These are phyloP conservation scores for Sporisorium exsertum DNA, from an alignment of 1,284 basidiomycete genomes.

Conservation along the genomic window DNA sequence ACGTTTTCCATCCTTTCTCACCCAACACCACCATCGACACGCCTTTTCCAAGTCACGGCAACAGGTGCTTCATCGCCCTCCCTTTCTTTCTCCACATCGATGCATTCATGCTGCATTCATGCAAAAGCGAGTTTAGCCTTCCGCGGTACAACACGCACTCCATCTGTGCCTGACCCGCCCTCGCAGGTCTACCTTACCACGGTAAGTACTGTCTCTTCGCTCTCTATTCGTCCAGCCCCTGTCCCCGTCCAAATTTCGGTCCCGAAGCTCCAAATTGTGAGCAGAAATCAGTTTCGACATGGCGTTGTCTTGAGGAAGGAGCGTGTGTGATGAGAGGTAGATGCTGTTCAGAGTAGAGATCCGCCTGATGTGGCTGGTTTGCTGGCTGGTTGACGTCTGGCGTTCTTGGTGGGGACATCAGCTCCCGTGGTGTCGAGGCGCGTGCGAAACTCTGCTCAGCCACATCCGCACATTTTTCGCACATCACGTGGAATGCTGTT, in stretches of 20 bases:
- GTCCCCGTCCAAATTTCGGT: too few species aligned
- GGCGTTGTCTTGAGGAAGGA: neutral
- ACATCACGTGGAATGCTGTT: neutral
- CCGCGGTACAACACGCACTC: too few species aligned
- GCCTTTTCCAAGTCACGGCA: neutral
- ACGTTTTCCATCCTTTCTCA: neutral
- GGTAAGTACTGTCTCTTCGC: neutral
- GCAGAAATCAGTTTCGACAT: too few species aligned
- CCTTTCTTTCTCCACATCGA: neutral
- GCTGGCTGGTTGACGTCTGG: neutral
- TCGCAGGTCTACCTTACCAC: neutral
- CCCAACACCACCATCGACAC: neutral
- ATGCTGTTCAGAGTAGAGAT: neutral
- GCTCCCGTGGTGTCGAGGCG: neutral
- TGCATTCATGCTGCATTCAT: neutral
- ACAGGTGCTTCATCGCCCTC: too few species aligned
- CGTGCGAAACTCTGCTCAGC: slow-evolving; percentile 1
- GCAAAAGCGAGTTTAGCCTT: too few species aligned
- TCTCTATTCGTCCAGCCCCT: neutral
- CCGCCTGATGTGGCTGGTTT: neutral
- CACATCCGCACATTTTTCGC: neutral
- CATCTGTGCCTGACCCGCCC: neutral
- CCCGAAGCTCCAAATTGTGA: too few species aligned
- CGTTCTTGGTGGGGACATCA: neutral
- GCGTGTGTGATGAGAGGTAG: too few species aligned